A percentile compares a stretch with the other conserved stretches of the same genome.
These are phyloP conservation scores for Emericellopsis terricola DNA, from an alignment of 495 filamentous ascomycete species.

Conservation along the genomic window DNA sequence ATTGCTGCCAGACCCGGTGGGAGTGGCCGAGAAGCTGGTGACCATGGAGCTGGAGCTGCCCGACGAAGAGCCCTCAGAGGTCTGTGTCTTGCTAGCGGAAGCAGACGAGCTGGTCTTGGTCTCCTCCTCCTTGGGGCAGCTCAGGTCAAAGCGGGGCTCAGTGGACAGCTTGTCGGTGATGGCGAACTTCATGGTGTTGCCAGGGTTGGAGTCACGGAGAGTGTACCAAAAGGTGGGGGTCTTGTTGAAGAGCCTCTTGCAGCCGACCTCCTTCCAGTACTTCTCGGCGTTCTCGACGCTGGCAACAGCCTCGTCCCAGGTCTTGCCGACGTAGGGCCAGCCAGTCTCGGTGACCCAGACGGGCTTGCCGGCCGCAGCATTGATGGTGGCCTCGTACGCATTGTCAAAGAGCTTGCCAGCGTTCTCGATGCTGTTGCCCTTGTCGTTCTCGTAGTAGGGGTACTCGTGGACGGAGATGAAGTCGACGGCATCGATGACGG, in stretches of 20 bases:
- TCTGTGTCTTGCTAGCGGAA: too few species aligned
- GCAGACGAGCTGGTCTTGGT: constrained; percentile 1
- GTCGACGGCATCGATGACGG: constrained; percentile 27
- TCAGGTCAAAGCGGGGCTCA: constrained; percentile 39
- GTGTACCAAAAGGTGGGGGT: constrained; percentile 49
- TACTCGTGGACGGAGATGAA: constrained; percentile 32
- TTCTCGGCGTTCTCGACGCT: constrained; percentile 43
- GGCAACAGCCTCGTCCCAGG: constrained; percentile 36
- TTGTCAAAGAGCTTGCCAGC: constrained; percentile 19
- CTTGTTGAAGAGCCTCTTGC: constrained; percentile 43
- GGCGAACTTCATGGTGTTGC: constrained; percentile 24
- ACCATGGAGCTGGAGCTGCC: too few species aligned
- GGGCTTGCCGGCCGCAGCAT: constrained; percentile 18
- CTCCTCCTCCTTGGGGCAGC: constrained; percentile 28
- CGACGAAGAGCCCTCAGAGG: constrained; percentile 1
- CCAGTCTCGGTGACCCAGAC: constrained; percentile 36
- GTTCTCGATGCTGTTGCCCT: constrained; percentile 26
- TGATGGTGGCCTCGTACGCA: constrained; percentile 16
- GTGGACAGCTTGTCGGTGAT: constrained; percentile 31
- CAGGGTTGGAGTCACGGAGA: constrained; percentile 26
- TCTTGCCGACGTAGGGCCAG: constrained; percentile 24
- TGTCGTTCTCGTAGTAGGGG: constrained; percentile 30
- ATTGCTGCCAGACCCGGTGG: too few species aligned
- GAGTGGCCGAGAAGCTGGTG: constrained; percentile 6
- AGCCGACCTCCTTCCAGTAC: constrained; percentile 58